Base-by-base conservation (phyloP, 257 asterid genomes). In the Nicotiana knightiana region DNA sequence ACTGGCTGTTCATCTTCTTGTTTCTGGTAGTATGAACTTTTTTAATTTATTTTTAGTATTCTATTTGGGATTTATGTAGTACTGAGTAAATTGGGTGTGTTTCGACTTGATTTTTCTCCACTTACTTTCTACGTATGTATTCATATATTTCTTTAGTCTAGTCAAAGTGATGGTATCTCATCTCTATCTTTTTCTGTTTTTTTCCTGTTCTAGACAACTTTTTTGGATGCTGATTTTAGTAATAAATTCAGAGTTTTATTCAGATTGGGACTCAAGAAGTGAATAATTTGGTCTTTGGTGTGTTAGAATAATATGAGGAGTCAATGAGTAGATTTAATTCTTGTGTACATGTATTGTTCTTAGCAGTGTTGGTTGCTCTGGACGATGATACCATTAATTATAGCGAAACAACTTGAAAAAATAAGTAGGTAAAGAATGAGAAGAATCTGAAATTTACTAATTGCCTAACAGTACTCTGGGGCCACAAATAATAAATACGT, bases 1-100 rank as follows among this genome's bases (percentile, higher is more conserved):
- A 11, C 28, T 54, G 58, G 55, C 1, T 51, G 78, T 59, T 81
- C 87, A 64, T 89, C 90, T 54, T 84, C 85, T 84, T 89, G 88
- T 78, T 87, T 85, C 81, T 85, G 87, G 81, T 88, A 91, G 89
- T 28, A 58, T 6, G 16, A 13, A 33, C 15, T 10, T 78, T 17
- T 37, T 35, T 12, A 28, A 15, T 7, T n/a, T 28, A 5, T 12
- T 30, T 80, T 54, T 54, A 24, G 46, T 75, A 59, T 26, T 58
- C 43, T 8, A 24, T 33, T 59, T 46, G 10, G 70, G 73, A 61
- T 15, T 79, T 37, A 7, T n/a, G 55, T 37, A 30, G 21, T 16
- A 21, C 24, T 21, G 24, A 55, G 21, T 13, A 53, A 53, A 11
- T 3, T 24, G 61, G 61, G 37, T 78, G 24, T 59, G 35, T 37